phyloP scores from a whole-genome alignment of 306 rosid genomes.

The Fragaria ananassa region DNA sequence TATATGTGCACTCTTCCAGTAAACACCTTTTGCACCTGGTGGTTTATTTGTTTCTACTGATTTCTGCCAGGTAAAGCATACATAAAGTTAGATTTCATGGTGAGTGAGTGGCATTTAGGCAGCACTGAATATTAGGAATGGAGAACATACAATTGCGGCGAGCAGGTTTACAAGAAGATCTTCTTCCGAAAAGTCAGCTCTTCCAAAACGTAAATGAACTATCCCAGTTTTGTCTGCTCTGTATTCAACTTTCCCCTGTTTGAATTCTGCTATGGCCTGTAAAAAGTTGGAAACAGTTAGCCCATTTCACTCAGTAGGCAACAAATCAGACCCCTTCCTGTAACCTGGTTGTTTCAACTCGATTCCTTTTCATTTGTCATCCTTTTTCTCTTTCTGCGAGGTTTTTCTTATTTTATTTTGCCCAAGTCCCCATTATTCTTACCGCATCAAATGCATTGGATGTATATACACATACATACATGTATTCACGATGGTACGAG shows the following conservation, averaged over 20 bases:
- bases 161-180: conserved; percentile 80
- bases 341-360: not conserved
- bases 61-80: conserved; percentile 50
- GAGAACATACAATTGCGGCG: conserved; percentile 69
- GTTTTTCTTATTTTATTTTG: not conserved
- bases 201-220: conserved; percentile 91
- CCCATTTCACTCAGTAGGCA: not conserved
- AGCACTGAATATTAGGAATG: conserved; percentile 7
- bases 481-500: not conserved
- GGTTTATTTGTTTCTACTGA: conserved; percentile 91
- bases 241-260: conserved; percentile 94
- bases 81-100: not conserved
- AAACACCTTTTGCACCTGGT: conserved; percentile 88
- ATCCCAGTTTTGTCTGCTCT: conserved; percentile 99
- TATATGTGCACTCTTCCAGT: conserved; percentile 91
- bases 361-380: not conserved
- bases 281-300: conserved; percentile 15
- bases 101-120: conserved; percentile 5
- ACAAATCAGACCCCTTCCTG: not conserved
- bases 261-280: conserved; percentile 94
- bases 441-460: not conserved
- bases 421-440: not conserved
- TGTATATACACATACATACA: not conserved
- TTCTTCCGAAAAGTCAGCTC: conserved; percentile 78
- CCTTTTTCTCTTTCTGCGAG: not conserved